Base-by-base conservation (phyloP, 2,329 filamentous ascomycete species). In the Myriosclerotinia scirpicola region DNA sequence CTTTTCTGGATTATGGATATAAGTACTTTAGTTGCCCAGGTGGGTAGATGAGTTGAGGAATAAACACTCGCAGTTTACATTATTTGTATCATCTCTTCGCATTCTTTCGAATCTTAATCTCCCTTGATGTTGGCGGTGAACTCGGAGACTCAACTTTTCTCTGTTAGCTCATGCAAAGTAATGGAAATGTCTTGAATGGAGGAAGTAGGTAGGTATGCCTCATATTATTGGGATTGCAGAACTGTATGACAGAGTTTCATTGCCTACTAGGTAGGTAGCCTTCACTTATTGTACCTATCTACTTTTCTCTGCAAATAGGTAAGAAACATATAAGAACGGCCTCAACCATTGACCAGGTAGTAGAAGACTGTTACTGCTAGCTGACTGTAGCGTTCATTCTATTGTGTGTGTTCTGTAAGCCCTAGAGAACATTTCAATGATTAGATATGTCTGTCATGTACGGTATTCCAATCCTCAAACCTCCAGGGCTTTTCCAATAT, bases 51-150 rank as follows among this genome's bases (percentile, higher is more conserved):
- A 5, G 30, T 34, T 34, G 30, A 34, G 30, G 30, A 34, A 34
- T 34, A 34, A 34, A 34, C 30, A 34, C 30, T 34, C 6, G 30
- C 26, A 22, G 34, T 22, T 48, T 59, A 44, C 56, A 60, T 60
- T 60, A 50, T 50, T 60, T 50, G 12, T 61, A 61, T 61, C 34
- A 48, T 22, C 3, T 40, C 38, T 60, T 61, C 44, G 44, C 58
- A 61, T 52, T 61, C n/a, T 61, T 52, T 38, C 58, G 7, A 36
- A 20, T 52, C 22, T 50, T 48, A 58, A 56, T 64, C 38, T 56
- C 61, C 61, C n/a, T 26, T 26, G 30, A 5, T 58, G 61, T 34
- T 56, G 61, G 61, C 61, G 52, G 61, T 64, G 61, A 58, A 58
- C 61, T 64, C 22, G 52, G 9, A 56, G 50, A 64, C 61, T 64